These are phyloP conservation scores for Russula emetica DNA, from an alignment of 768 basidiomycete species.

Conservation along the genomic window DNA sequence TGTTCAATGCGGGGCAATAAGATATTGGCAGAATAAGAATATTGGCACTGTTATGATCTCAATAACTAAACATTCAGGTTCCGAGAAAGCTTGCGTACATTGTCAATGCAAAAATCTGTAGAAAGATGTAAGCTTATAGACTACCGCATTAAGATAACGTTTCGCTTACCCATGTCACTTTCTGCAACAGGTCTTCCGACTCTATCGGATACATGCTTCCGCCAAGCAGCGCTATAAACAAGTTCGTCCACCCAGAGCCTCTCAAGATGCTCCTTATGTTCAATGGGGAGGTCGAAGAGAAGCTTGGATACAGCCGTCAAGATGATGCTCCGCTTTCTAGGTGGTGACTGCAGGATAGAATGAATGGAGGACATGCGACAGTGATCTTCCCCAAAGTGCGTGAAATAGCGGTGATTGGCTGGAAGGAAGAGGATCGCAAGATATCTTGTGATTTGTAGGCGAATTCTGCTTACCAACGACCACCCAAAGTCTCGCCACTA, in stretches of 20 bases:
- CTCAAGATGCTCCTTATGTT: slow-evolving; percentile 1
- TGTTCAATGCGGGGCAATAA: not conserved
- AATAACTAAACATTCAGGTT: not conserved
- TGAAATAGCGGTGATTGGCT: slow-evolving; percentile 18
- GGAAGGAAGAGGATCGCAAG: not conserved
- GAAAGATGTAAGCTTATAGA: not conserved
- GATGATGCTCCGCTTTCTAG: not conserved
- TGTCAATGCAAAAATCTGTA: not conserved
- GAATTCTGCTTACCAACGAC: slow-evolving; percentile 4
- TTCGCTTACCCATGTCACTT: not conserved
- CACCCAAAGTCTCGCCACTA: slow-evolving; percentile 6
- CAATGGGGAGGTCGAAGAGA: slow-evolving; percentile 13
- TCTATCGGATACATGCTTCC: slow-evolving; percentile 12
- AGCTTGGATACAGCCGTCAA: slow-evolving; percentile 1
- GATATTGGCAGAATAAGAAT: not conserved
- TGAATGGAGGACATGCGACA: slow-evolving; percentile 2
- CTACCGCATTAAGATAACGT: not conserved
- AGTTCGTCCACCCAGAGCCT: slow-evolving; percentile 5
- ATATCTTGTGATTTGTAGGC: not conserved
- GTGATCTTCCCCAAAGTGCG: slow-evolving; percentile 11
- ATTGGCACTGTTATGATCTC: slow-evolving; percentile 8
- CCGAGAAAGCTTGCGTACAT: not conserved
- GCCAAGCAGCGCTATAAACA: slow-evolving; percentile 6
- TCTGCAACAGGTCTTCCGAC: not conserved
- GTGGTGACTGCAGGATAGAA: not conserved